phyloP scores from a whole-genome alignment of 495 filamentous ascomycete species.

The Penicillium cataractarum region DNA sequence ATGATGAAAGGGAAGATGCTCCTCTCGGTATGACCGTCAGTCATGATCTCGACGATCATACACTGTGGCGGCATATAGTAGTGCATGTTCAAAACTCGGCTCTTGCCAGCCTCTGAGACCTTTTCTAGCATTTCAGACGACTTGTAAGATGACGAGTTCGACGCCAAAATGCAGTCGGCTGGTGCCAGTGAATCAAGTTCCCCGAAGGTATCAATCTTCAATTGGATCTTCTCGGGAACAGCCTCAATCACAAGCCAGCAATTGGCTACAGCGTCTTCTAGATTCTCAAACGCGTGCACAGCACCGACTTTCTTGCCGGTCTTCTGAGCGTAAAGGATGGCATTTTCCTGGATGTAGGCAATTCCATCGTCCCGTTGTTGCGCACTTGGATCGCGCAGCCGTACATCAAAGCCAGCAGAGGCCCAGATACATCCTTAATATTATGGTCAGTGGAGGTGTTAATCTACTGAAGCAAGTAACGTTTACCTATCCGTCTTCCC shows the following conservation, averaged over 20 bases:
- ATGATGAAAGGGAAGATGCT: constrained; percentile 51
- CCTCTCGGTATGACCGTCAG: constrained; percentile 45
- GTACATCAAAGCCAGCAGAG: constrained; percentile 46
- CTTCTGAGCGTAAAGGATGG: constrained; percentile 35
- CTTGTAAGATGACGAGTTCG: constrained; percentile 55
- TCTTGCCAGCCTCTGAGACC: constrained; percentile 36
- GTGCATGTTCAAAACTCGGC: constrained; percentile 50
- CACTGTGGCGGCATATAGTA: constrained; percentile 51
- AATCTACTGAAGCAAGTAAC: no score
- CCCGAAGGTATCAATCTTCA: constrained; percentile 55
- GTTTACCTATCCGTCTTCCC: constrained; percentile 47
- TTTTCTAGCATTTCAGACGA: constrained; percentile 48
- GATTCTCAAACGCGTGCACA: constrained; percentile 29
- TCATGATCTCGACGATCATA: constrained; percentile 56
- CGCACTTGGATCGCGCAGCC: constrained; percentile 43
- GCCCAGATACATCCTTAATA: constrained; percentile 40
- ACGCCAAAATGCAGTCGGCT: constrained; percentile 53
- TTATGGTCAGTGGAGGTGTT: not conserved
- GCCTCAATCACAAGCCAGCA: constrained; percentile 57
- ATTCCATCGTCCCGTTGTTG: constrained; percentile 38
- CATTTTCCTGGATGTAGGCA: constrained; percentile 44
- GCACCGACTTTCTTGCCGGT: constrained; percentile 32
- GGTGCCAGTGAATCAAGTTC: constrained; percentile 47
- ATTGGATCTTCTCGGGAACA: constrained; percentile 54
- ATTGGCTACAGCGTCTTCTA: constrained; percentile 42